phyloP scores from a whole-genome alignment of 2,329 filamentous ascomycete species.

The Penicillium sp. region DNA sequence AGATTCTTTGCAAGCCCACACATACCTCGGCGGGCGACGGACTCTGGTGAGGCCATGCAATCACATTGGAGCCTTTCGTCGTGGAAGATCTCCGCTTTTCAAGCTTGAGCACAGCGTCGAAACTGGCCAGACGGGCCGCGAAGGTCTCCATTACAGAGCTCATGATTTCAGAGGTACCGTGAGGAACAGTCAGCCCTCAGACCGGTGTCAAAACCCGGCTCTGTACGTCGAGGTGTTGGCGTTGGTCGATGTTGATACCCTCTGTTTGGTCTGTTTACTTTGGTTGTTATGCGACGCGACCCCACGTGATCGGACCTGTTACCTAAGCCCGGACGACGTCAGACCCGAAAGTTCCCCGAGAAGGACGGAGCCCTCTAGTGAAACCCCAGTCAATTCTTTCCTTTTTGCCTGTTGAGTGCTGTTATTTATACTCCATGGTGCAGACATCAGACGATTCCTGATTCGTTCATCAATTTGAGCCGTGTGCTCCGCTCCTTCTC shows the following conservation, averaged over 20 bases:
- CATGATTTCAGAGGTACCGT: constrained; percentile 23
- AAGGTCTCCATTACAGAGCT: constrained; percentile 61
- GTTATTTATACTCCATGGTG: constrained; percentile 29
- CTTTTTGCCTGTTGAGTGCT: constrained; percentile 17
- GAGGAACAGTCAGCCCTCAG: constrained; percentile 1
- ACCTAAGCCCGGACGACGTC: constrained; percentile 22
- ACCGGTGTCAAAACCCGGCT: constrained; percentile 2
- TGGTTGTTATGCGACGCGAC: constrained; percentile 26
- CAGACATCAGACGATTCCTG: constrained; percentile 25
- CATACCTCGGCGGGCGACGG: constrained; percentile 68
- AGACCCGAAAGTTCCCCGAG: constrained; percentile 15
- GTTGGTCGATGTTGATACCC: constrained; percentile 22
- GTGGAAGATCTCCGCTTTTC: constrained; percentile 72
- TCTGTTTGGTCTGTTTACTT: constrained; percentile 29
- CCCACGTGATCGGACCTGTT: constrained; percentile 24
- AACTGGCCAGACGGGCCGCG: constrained; percentile 79
- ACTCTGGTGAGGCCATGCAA: constrained; percentile 77
- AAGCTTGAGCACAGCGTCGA: constrained; percentile 64
- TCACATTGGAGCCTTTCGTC: constrained; percentile 58
- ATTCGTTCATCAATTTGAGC: constrained; percentile 25
- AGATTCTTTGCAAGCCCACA: constrained; percentile 7
- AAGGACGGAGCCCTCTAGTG: constrained; percentile 6
- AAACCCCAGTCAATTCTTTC: constrained; percentile 14
- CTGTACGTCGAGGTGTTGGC: constrained; percentile 11
- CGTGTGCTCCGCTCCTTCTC: constrained; percentile 31